A percentile compares a stretch with the other conserved stretches of the same genome.
phyloP scores from a whole-genome alignment of 441 rosid species.

The Biscutella auriculata region DNA sequence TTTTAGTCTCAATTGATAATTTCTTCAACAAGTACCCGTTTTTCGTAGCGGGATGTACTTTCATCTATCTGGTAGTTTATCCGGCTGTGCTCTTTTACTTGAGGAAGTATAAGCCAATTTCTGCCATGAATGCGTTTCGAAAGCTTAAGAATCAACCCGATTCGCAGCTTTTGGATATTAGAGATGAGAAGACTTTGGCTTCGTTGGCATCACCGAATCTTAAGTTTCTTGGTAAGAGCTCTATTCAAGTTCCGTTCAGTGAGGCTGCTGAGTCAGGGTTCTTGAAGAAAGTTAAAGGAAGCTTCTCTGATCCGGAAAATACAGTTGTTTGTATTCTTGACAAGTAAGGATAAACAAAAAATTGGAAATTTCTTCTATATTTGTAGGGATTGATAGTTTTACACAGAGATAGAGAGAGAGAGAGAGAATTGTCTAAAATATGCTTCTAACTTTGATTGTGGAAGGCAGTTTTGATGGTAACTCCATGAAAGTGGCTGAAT shows the following conservation, averaged over 20 bases:
- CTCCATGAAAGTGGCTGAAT: slow-evolving; percentile 45
- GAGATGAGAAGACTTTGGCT: slow-evolving; percentile 48
- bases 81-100: slow-evolving; percentile 45
- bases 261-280: slow-evolving; percentile 43
- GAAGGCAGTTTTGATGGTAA: slow-evolving; percentile 60
- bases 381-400: too few species aligned
- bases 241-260: slow-evolving; percentile 38
- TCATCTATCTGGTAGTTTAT: slow-evolving; percentile 61
- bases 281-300: slow-evolving; percentile 31
- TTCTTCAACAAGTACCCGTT: slow-evolving; percentile 68
- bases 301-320: slow-evolving; percentile 32
- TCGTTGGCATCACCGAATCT: slow-evolving; percentile 60
- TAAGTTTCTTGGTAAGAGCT: slow-evolving; percentile 38
- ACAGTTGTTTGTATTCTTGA: slow-evolving; percentile 47
- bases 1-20: slow-evolving; percentile 52
- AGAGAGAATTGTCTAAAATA: not conserved
- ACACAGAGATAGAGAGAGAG: too few species aligned
- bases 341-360: slow-evolving; percentile 28
- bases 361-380: not conserved
- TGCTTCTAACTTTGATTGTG: slow-evolving; percentile 24
- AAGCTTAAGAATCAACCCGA: slow-evolving; percentile 47
- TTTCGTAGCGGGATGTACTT: slow-evolving; percentile 71
- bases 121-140: slow-evolving; percentile 56
- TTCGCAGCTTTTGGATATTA: slow-evolving; percentile 74
- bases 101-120: slow-evolving; percentile 53